phyloP scores from a whole-genome alignment of 805 yeast species.

The Saturnispora diversa region DNA sequence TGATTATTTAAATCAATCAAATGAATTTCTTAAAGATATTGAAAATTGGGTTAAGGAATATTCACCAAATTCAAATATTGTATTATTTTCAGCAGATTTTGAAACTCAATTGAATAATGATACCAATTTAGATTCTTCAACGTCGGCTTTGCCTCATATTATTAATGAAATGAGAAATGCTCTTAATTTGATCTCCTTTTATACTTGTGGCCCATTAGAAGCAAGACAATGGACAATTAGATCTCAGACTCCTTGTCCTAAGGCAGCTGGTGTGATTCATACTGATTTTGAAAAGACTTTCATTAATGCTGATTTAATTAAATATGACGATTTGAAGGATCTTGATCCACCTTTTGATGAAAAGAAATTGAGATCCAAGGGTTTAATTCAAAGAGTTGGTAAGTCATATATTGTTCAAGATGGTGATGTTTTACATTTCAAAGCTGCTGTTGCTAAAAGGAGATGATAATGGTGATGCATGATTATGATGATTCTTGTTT shows the following conservation, averaged over 20 bases:
- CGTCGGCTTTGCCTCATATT: constrained; percentile 85
- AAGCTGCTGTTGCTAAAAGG: constrained; percentile 59
- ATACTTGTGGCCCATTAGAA: constrained; percentile 94
- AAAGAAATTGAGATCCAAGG: constrained; percentile 71
- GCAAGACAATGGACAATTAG: constrained; percentile 98
- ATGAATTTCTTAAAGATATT: constrained; percentile 74
- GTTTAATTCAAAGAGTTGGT: constrained; percentile 87
- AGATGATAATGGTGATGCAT: constrained; percentile 6
- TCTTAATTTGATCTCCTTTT: constrained; percentile 82
- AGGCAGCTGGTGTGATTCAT: constrained; percentile 97
- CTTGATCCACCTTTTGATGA: constrained; percentile 59
- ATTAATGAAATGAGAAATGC: constrained; percentile 81
- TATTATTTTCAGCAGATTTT: constrained; percentile 29
- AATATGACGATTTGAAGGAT: constrained; percentile 71
- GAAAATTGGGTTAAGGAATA: constrained; percentile 83
- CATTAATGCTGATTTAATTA: constrained; percentile 88
- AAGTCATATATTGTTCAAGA: constrained; percentile 92
- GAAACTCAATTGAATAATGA: constrained; percentile 23
- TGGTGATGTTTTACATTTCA: constrained; percentile 85
- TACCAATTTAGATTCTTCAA: constrained; percentile 36
- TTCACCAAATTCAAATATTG: constrained; percentile 63
- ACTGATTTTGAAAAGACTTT: constrained; percentile 92
- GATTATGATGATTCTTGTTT: too few species aligned
- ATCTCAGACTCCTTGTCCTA: constrained; percentile 89
- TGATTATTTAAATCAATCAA: constrained; percentile 81